phyloP scores from a whole-genome alignment of 2,329 filamentous ascomycete genomes.

The Elsinoe australis region DNA sequence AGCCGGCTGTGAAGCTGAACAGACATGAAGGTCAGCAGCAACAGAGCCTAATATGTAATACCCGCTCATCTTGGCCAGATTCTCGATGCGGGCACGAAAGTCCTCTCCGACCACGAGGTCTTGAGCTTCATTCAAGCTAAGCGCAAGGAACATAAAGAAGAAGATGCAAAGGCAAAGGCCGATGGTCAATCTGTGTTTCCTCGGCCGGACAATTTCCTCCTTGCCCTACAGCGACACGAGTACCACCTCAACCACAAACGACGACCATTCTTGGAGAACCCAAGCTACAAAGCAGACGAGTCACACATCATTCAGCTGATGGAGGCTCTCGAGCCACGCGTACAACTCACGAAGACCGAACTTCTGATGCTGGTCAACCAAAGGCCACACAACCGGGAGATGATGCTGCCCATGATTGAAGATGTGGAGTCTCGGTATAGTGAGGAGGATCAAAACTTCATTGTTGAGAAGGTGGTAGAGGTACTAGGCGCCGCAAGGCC shows the following conservation, averaged over 20 bases:
- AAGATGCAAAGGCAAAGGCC: conserved; percentile 27
- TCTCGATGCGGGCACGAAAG: conserved; percentile 31
- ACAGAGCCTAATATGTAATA: neutral
- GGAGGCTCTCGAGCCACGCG: conserved; percentile 25
- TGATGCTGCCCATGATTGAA: conserved; percentile 32
- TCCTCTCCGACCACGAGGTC: conserved; percentile 31
- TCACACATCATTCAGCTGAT: conserved; percentile 24
- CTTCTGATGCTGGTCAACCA: conserved; percentile 30
- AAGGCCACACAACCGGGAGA: conserved; percentile 28
- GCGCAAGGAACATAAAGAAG: conserved; percentile 26
- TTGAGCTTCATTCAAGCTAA: conserved; percentile 29
- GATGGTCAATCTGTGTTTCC: conserved; percentile 21
- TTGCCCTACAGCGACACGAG: conserved; percentile 21
- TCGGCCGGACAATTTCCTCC: conserved; percentile 28
- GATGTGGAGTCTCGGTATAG: conserved; percentile 30
- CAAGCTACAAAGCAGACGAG: conserved; percentile 24
- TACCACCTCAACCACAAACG: conserved; percentile 21
- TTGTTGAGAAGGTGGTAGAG: conserved; percentile 26
- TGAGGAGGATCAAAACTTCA: conserved; percentile 27
- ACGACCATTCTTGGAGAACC: conserved; percentile 21
- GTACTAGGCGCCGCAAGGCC: conserved; percentile 18
- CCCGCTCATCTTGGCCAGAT: conserved; percentile 22
- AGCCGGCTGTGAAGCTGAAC: too few species aligned
- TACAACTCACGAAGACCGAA: conserved; percentile 31
- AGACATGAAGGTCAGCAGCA: conserved; percentile 4